phyloP scores from a whole-genome alignment of 2,329 filamentous ascomycete genomes.

The Rhexocercosporidium sp. region DNA sequence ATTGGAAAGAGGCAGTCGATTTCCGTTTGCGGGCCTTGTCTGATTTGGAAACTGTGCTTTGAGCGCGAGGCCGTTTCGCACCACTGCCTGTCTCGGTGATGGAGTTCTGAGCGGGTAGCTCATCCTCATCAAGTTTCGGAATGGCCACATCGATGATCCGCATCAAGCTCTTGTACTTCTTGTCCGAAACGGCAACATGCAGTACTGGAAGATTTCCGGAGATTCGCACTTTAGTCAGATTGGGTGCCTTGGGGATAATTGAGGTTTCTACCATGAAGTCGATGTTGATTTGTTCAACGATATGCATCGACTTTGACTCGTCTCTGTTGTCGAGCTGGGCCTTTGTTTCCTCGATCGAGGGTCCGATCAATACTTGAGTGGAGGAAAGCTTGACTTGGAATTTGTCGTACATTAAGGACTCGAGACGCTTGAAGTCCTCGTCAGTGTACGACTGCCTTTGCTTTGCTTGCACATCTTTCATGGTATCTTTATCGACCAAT shows the following conservation, averaged over 20 bases:
- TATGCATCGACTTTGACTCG: slow-evolving; percentile 75
- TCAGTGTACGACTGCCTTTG: slow-evolving; percentile 87
- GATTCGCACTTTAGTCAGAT: slow-evolving; percentile 88
- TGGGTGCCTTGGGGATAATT: slow-evolving; percentile 94
- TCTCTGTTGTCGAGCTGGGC: slow-evolving; percentile 74
- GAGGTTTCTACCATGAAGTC: slow-evolving; percentile 96
- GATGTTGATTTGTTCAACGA: slow-evolving; percentile 96
- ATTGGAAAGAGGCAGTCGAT: slow-evolving; percentile 75
- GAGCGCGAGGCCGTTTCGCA: slow-evolving; percentile 28
- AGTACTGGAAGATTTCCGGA: slow-evolving; percentile 91
- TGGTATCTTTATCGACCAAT: slow-evolving; percentile 86
- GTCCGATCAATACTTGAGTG: slow-evolving; percentile 93
- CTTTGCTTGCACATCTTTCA: slow-evolving; percentile 89
- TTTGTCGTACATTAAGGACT: slow-evolving; percentile 96
- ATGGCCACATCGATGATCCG: slow-evolving; percentile 94
- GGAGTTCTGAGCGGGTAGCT: slow-evolving; percentile 36
- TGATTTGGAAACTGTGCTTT: slow-evolving; percentile 44
- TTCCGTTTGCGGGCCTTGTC: slow-evolving; percentile 57
- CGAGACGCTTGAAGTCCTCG: slow-evolving; percentile 84
- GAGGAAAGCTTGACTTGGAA: slow-evolving; percentile 93
- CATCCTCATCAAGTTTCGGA: slow-evolving; percentile 73
- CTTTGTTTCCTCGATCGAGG: slow-evolving; percentile 89
- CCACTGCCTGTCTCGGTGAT: slow-evolving; percentile 12
- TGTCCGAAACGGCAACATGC: slow-evolving; percentile 89
- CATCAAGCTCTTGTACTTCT: slow-evolving; percentile 98